Base-by-base conservation (phyloP, 129 eudicot genomes). In the Centella asiatica region DNA sequence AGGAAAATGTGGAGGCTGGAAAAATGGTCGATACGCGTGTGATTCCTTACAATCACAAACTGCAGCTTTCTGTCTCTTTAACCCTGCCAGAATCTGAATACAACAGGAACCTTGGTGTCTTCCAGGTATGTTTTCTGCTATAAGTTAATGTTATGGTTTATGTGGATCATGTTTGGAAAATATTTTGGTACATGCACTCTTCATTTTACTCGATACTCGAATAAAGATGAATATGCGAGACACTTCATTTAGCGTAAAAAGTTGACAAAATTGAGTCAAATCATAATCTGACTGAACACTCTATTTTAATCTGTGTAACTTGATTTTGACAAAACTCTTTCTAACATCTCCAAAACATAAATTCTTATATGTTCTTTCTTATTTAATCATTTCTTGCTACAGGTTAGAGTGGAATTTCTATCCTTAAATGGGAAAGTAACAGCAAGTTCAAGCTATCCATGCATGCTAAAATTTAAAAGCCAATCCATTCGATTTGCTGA, bases 21-120 rank as follows among this genome's bases (percentile, higher is more conserved):
- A 54, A 55, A 12, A 6, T 1, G 2, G 34, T 18, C 13, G 60
- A 25, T 23, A 39, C 17, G 32, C 78, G 85, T 15, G 75, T 49
- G 19, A 68, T 85, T 26, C 84, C 89, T 37, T 60, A 52, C 56
- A 69, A 62, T 70, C 88, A 74, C 22, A 85, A 79, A 44, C 52
- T 85, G 67, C 69, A 64, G 82, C 80, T 82, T 23, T 71, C 75
- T 12, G 74, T 82, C 18, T 82, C 80, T 0, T 46, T 79, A 53
- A 86, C 76, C 40, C 69, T 86, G 76, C 95, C 95, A 5, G 95
- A 86, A 62, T 82, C 95, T 0, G 80, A 79, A 4, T 85, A 85
- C 78, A 85, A 85, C 72, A 74, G 84, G 57, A 85, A 85, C 50
- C 86, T 85, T 64, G 89, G 95, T 42, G 70, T 79, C 47, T 85